Evolutionary conservation across 2,329 filamentous ascomycete genomes (phyloP).

Genomic region (Leptosphaerulina australis): DNA sequence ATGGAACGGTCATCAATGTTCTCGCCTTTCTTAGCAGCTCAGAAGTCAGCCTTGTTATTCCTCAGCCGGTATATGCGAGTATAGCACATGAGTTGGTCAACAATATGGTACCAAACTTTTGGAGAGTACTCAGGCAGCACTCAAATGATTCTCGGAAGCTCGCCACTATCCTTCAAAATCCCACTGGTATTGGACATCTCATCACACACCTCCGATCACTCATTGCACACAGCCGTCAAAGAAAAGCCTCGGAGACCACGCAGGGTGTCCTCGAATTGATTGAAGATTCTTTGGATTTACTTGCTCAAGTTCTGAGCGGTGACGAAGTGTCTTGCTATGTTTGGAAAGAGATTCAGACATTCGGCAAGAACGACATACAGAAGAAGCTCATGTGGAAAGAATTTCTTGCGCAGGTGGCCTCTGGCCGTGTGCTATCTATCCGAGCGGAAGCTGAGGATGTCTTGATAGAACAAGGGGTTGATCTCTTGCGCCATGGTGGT

Average conservation of each 20-base stretch:
- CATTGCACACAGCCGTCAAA: slow-evolving; percentile 50
- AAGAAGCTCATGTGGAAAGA: slow-evolving; percentile 68
- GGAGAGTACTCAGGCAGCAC: slow-evolving; percentile 55
- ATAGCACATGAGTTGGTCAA: slow-evolving; percentile 76
- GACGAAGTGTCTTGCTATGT: slow-evolving; percentile 52
- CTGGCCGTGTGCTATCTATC: slow-evolving; percentile 64
- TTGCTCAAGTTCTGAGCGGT: slow-evolving; percentile 53
- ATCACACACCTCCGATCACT: slow-evolving; percentile 70
- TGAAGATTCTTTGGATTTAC: slow-evolving; percentile 52
- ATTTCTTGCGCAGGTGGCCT: slow-evolving; percentile 62
- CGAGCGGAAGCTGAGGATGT: slow-evolving; percentile 65
- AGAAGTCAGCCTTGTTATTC: slow-evolving; percentile 64
- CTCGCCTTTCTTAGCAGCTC: slow-evolving; percentile 59
- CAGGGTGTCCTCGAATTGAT: slow-evolving; percentile 44
- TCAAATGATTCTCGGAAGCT: slow-evolving; percentile 52
- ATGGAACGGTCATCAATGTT: slow-evolving; percentile 60
- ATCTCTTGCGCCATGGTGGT: slow-evolving; percentile 69
- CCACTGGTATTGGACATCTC: slow-evolving; percentile 79
- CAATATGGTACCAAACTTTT: slow-evolving; percentile 81
- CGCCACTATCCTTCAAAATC: slow-evolving; percentile 69
- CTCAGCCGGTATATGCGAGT: slow-evolving; percentile 72
- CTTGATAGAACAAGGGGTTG: slow-evolving; percentile 45
- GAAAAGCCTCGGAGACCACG: slow-evolving; percentile 40
- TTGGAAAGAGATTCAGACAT: slow-evolving; percentile 52
- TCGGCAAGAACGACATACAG: slow-evolving; percentile 52